Evolutionary conservation across 2,329 filamentous ascomycete genomes (phyloP), one percentile per base, ranked within the genome.

Genomic region (Penicillium sp.): DNA sequence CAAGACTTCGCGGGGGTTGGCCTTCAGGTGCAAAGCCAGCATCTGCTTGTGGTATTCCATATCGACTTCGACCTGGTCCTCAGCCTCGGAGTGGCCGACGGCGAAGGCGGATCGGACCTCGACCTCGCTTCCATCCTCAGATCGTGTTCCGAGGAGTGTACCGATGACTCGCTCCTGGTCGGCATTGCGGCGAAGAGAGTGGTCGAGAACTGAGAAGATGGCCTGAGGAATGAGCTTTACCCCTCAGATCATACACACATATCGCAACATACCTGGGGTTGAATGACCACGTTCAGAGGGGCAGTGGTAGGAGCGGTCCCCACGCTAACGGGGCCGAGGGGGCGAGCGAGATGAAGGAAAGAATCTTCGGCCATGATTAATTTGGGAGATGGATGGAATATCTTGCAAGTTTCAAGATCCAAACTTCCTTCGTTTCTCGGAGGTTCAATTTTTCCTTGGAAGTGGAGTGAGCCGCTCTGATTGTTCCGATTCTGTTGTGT

Each of bases 21-120:
- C 93, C 79, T 93, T 93, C 66, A 97, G 86, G 75, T 96, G 93
- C 68, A 99, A 82, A 58, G 90, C 89, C 56, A 97, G 87, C 94
- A 99, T 99, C 77, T 93, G 92, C 85, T 97, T 97, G 81, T 99
- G 94, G 79, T 97, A 99, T 79, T 99, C 94, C 84, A 99, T 96
- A 75, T 99, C 94, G 63, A 99, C 94, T 79, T 99, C 94, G 70
- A 99, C 94, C 79, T 99, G 94, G 78, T 99, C 94, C 74, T 92
- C 89, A 67, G 93, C 96, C 80, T 99, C 94, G 66, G 93, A 97
- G 81, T 99, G 94, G 65, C 93, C 92, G 72, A 99, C 96, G 66
- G 94, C 94, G 76, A 99, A 99, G 80, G 91, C 93, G 72, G 91
- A 95, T 73, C 91, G 88, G 71, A 99, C 94, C 78, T 96, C 92